Percentiles rank a stretch among this genome's conserved stretches.
These are phyloP conservation scores for Trichoderma orchidacearum DNA, from an alignment of 495 filamentous ascomycete species.

Conservation along the genomic window DNA sequence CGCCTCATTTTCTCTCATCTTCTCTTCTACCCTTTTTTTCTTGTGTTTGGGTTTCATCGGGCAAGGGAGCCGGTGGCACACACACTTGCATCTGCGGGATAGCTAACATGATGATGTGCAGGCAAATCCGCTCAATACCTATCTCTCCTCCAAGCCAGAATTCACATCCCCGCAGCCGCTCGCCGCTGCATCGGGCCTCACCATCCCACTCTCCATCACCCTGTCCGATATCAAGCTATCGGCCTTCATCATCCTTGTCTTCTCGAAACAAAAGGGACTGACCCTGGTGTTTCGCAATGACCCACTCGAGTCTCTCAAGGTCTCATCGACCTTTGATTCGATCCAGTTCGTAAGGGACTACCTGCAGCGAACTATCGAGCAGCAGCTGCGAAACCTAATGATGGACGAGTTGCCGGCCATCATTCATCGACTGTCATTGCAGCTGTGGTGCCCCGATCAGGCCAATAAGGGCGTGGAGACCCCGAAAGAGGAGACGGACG, in stretches of 20 bases:
- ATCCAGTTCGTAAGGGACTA: conserved; percentile 98
- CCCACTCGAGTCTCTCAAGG: conserved; percentile 92
- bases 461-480: conserved; percentile 35
- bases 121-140: conserved; percentile 95
- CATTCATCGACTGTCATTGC: conserved; percentile 81
- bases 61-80: neutral
- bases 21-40: neutral
- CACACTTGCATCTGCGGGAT: conserved; percentile 4
- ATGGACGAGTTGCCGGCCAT: conserved; percentile 97
- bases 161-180: conserved; percentile 88
- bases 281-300: conserved; percentile 97
- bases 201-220: conserved; percentile 92
- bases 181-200: conserved; percentile 85
- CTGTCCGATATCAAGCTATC: conserved; percentile 94
- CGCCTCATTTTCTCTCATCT: neutral
- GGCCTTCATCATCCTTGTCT: conserved; percentile 93
- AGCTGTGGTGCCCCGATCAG: conserved; percentile 83
- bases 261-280: conserved; percentile 90
- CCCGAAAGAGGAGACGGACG: conserved; percentile 23
- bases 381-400: conserved; percentile 79
- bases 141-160: conserved; percentile 74
- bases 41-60: conserved; percentile 7
- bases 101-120: conserved; percentile 10
- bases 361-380: conserved; percentile 90
- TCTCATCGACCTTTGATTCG: conserved; percentile 96